A percentile compares a stretch with the other conserved stretches of the same genome.
These are phyloP conservation scores for Chytriomyces sp. DNA, from an alignment of 192 early-diverging fungal species.

Conservation along the genomic window DNA sequence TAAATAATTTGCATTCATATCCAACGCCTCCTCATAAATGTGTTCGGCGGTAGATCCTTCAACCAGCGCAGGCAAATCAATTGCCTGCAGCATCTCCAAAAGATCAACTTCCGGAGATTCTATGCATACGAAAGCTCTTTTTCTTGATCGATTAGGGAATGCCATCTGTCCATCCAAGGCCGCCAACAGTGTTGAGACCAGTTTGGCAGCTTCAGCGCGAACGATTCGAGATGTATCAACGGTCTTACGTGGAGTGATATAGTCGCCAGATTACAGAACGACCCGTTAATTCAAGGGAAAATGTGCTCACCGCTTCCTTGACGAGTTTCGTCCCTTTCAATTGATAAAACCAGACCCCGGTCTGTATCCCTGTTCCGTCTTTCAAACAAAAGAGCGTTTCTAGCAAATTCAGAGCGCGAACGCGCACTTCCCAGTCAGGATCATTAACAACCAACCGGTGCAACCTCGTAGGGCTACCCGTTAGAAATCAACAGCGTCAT, in stretches of 20 bases:
- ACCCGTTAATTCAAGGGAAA: background rate
- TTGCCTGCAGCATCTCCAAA: background rate
- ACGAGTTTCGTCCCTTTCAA: too few relatives aligned
- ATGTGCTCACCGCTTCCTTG: background rate
- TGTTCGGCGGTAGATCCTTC: slow-evolving; percentile 2
- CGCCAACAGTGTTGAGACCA: background rate
- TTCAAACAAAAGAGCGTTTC: too few relatives aligned
- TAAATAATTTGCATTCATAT: slow-evolving; percentile 5
- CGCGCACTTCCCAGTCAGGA: slow-evolving; percentile 18
- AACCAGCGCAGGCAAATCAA: slow-evolving; percentile 1
- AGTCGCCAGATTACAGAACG: background rate
- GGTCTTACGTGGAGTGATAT: background rate
- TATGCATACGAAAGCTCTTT: background rate
- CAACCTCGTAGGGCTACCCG: background rate
- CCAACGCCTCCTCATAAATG: slow-evolving; percentile 27
- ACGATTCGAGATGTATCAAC: slow-evolving; percentile 10
- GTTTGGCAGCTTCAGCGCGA: background rate
- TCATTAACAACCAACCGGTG: background rate
- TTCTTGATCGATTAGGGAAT: background rate
- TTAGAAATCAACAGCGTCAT: background rate
- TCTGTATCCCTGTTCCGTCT: too few relatives aligned
- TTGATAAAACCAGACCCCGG: too few relatives aligned
- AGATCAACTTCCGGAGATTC: background rate
- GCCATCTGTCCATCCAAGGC: background rate
- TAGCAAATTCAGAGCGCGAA: background rate